Percentiles rank a stretch among this genome's conserved stretches.
Evolutionary conservation across 495 filamentous ascomycete genomes (phyloP).

Genomic region (Beverwykella pulmonaria): DNA sequence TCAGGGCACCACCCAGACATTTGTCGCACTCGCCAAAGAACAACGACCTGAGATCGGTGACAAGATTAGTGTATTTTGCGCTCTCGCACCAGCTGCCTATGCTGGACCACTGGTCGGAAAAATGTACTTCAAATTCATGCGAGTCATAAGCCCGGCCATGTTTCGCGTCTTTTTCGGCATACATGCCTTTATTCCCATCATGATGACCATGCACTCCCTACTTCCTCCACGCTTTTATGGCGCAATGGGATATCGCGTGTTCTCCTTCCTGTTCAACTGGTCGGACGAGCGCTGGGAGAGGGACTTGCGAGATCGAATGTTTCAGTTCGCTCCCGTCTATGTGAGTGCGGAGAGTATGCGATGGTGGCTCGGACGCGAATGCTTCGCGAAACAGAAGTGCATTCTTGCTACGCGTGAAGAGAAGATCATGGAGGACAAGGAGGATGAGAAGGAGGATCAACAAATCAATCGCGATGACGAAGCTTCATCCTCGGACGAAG

Average conservation of each 20-base stretch:
- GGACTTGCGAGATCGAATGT: conserved; percentile 77
- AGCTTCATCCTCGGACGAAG: conserved; percentile 33
- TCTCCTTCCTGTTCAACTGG: conserved; percentile 90
- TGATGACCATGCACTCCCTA: conserved; percentile 78
- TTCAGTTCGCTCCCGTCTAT: conserved; percentile 89
- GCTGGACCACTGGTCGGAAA: conserved; percentile 84
- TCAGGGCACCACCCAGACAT: conserved; percentile 88
- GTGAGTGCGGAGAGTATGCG: conserved; percentile 89
- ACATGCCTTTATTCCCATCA: conserved; percentile 92
- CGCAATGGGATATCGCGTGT: conserved; percentile 85
- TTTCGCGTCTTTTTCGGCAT: conserved; percentile 89
- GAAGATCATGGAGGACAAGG: conserved; percentile 59
- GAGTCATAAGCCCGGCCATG: conserved; percentile 68
- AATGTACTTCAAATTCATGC: conserved; percentile 93
- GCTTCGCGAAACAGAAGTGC: conserved; percentile 89
- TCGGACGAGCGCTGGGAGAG: conserved; percentile 84
- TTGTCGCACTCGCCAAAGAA: conserved; percentile 88
- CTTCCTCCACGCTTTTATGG: conserved; percentile 73
- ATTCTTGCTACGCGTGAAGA: conserved; percentile 80
- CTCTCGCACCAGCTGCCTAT: conserved; percentile 88
- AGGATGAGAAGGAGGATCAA: conserved; percentile 56
- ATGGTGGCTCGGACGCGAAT: conserved; percentile 93
- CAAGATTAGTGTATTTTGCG: conserved; percentile 88
- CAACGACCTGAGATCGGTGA: conserved; percentile 86
- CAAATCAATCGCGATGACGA: conserved; percentile 38